A percentile compares a stretch with the other conserved stretches of the same genome.
Conservation (phyloP, 148 eudicot genomes). For the Nepenthes mirabilis region DNA sequence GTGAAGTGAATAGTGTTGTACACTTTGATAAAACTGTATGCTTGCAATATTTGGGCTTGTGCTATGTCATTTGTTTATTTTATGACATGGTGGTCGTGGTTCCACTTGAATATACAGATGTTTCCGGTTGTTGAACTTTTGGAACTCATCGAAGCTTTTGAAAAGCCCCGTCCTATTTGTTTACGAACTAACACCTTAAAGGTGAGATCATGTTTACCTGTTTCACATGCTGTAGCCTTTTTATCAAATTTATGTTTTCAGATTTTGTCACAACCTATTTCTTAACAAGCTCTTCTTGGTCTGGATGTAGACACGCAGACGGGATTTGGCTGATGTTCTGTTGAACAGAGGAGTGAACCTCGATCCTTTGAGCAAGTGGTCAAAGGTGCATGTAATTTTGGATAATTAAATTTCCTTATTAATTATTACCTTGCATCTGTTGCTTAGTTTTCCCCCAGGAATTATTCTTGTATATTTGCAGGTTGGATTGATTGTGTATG, state of each 20-base stretch:
- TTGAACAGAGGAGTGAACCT: conserved; percentile 92
- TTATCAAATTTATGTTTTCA: neutral
- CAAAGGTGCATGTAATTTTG: conserved; percentile 40
- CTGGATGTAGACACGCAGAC: conserved; percentile 55
- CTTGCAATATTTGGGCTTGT: neutral
- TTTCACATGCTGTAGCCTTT: neutral
- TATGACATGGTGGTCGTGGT: neutral
- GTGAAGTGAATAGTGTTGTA: conserved; percentile 16
- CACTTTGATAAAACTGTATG: neutral
- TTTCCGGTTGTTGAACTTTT: conserved; percentile 72
- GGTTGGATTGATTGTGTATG: conserved; percentile 90
- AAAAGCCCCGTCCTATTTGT: conserved; percentile 78
- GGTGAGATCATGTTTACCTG: conserved; percentile 23
- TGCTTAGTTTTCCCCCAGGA: neutral
- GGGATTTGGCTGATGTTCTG: conserved; percentile 91
- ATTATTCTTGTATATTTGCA: conserved; percentile 11
- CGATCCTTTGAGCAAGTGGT: conserved; percentile 90
- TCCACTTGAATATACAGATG: conserved; percentile 32
- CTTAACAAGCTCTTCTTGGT: conserved; percentile 2
- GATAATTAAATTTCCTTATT: neutral
- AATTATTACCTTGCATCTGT: neutral
- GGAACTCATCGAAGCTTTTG: conserved; percentile 92
- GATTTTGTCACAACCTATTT: neutral
- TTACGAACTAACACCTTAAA: conserved; percentile 80
- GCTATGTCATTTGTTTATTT: neutral